These are phyloP conservation scores for Helenozyma rhizophorensis DNA, from an alignment of 805 yeast genomes.

Conservation along the genomic window DNA sequence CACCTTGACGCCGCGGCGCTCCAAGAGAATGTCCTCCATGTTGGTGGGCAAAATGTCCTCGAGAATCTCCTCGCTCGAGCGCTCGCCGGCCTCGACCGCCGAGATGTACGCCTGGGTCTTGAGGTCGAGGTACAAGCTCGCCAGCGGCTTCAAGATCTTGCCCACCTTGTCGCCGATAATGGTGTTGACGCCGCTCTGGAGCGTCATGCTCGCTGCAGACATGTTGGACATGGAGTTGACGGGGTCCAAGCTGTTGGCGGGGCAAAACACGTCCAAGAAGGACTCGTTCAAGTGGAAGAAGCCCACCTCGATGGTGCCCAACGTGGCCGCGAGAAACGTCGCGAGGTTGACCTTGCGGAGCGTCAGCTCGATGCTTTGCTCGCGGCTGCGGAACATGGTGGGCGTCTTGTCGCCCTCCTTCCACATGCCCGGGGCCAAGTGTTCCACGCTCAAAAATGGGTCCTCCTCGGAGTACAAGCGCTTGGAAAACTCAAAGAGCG, in stretches of 20 bases:
- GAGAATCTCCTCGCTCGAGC: slow-evolving; percentile 61
- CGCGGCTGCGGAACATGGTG: slow-evolving; percentile 52
- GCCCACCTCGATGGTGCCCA: slow-evolving; percentile 83
- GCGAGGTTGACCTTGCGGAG: slow-evolving; percentile 83
- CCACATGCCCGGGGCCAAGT: slow-evolving; percentile 71
- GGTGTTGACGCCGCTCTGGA: slow-evolving; percentile 31
- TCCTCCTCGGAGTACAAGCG: slow-evolving; percentile 64
- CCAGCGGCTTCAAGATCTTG: slow-evolving; percentile 73
- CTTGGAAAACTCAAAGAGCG: slow-evolving; percentile 74
- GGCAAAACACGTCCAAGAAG: slow-evolving; percentile 84
- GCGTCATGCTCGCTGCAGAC: slow-evolving; percentile 25
- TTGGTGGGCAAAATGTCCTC: slow-evolving; percentile 72
- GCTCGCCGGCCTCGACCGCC: slow-evolving; percentile 64
- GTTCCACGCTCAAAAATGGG: slow-evolving; percentile 66
- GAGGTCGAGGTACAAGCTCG: slow-evolving; percentile 73
- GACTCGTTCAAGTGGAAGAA: slow-evolving; percentile 81
- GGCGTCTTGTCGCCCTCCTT: slow-evolving; percentile 59
- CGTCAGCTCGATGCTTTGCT: slow-evolving; percentile 58
- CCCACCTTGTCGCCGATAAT: slow-evolving; percentile 43
- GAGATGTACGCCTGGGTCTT: slow-evolving; percentile 95
- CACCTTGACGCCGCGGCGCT: slow-evolving; percentile 32
- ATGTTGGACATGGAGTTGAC: slow-evolving; percentile 37
- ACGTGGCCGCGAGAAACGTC: slow-evolving; percentile 80
- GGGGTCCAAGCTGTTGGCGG: slow-evolving; percentile 56
- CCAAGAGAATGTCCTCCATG: slow-evolving; percentile 44